Evolutionary conservation across 2,329 filamentous ascomycete species (phyloP).

Genomic region (Elsinoe ampelina): DNA sequence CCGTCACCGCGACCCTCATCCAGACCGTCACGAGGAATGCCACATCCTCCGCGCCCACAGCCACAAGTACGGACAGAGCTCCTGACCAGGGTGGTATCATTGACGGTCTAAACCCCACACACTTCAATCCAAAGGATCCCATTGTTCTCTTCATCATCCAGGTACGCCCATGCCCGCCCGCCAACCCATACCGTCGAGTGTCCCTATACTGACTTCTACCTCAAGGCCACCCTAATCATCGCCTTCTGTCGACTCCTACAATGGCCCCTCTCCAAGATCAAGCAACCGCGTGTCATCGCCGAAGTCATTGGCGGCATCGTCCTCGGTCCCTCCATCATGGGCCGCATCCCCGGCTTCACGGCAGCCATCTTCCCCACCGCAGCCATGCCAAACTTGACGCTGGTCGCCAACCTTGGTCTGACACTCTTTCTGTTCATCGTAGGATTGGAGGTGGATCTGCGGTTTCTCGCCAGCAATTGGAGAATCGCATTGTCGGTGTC

Average conservation of each 20-base stretch:
- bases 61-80: constrained; percentile 28
- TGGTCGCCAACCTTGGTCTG: constrained; percentile 75
- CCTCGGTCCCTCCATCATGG: constrained; percentile 79
- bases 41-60: constrained; percentile 18
- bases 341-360: constrained; percentile 71
- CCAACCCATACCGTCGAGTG: not conserved
- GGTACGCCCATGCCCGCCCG: constrained; percentile 32
- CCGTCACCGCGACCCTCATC: constrained; percentile 19
- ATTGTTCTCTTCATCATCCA: constrained; percentile 70
- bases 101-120: constrained; percentile 58
- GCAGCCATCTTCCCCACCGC: constrained; percentile 64
- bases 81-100: constrained; percentile 59
- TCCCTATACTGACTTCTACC: not conserved
- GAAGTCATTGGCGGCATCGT: constrained; percentile 80
- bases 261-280: constrained; percentile 65
- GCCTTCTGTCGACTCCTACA: constrained; percentile 65
- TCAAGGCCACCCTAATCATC: constrained; percentile 61
- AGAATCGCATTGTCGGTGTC: constrained; percentile 67
- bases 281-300: constrained; percentile 73
- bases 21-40: constrained; percentile 20
- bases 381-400: constrained; percentile 64
- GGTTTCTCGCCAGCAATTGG: constrained; percentile 72
- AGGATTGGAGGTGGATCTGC: constrained; percentile 75
- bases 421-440: constrained; percentile 82
- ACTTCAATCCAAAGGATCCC: constrained; percentile 61